Conservation (phyloP, 164 flowering plant species). For the Chimonanthus salicifolius region DNA sequence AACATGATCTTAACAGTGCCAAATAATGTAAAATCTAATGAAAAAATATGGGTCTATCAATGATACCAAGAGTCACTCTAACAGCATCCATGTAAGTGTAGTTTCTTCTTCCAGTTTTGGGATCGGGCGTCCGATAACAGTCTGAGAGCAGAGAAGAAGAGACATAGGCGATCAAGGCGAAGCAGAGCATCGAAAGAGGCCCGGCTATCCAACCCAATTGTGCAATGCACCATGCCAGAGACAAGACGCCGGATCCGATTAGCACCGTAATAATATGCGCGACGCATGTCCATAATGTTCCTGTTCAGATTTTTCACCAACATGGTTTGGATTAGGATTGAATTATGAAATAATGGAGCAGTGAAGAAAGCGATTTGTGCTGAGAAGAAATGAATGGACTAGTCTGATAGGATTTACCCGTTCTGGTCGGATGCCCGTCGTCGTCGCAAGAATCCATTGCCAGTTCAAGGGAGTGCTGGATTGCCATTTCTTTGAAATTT, state of each 20-base stretch:
- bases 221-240: conserved; percentile 68
- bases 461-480: conserved; percentile 18
- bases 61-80: conserved; percentile 38
- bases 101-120: conserved; percentile 43
- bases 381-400: background rate
- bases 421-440: conserved; percentile 31
- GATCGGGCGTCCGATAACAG: conserved; percentile 33
- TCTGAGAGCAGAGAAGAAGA: conserved; percentile 28
- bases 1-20: background rate
- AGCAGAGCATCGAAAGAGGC: conserved; percentile 43
- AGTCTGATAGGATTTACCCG: conserved; percentile 18
- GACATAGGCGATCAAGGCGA: conserved; percentile 42
- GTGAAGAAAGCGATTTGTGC: background rate
- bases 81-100: conserved; percentile 55
- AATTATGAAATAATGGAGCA: background rate
- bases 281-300: conserved; percentile 53
- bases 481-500: conserved; percentile 18
- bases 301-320: conserved; percentile 17
- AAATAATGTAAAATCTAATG: too few relatives aligned
- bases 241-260: conserved; percentile 79
- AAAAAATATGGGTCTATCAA: background rate
- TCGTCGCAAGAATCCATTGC: conserved; percentile 22
- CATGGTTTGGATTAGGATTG: too few relatives aligned
- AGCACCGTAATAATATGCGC: conserved; percentile 77
- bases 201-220: conserved; percentile 83